These are phyloP conservation scores for Penicillium sp. DNA, from an alignment of 2,329 filamentous ascomycete genomes.

Conservation along the genomic window DNA sequence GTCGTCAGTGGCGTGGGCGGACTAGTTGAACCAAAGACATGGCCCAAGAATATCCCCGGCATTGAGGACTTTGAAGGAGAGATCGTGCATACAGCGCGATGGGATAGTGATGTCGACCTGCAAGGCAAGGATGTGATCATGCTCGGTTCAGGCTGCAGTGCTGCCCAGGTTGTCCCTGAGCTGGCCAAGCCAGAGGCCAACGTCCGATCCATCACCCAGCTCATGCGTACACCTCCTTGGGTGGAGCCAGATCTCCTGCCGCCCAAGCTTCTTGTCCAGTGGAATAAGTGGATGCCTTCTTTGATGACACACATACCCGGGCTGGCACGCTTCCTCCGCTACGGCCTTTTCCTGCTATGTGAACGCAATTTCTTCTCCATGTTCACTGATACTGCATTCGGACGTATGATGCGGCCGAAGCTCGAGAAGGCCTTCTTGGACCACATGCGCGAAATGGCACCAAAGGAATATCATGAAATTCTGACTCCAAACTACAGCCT, in stretches of 20 bases:
- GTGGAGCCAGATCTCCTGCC: constrained; percentile 49
- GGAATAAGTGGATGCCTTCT: constrained; percentile 52
- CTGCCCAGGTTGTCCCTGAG: constrained; percentile 60
- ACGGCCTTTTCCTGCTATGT: constrained; percentile 46
- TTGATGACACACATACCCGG: constrained; percentile 57
- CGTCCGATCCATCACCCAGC: constrained; percentile 61
- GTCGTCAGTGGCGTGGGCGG: constrained; percentile 60
- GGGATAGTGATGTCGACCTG: constrained; percentile 58
- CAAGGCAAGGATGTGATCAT: constrained; percentile 61
- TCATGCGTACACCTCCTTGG: constrained; percentile 64
- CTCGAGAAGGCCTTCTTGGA: constrained; percentile 50
- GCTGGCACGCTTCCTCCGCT: constrained; percentile 52
- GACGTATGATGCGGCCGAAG: constrained; percentile 44
- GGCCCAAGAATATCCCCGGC: constrained; percentile 56
- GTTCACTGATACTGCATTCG: constrained; percentile 29
- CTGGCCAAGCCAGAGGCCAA: constrained; percentile 53
- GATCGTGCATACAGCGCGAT: constrained; percentile 62
- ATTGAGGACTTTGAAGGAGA: constrained; percentile 58
- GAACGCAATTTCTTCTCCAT: constrained; percentile 25
- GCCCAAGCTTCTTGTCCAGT: constrained; percentile 47
- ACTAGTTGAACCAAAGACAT: constrained; percentile 58
- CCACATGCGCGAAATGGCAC: constrained; percentile 55
- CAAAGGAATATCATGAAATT: constrained; percentile 63
- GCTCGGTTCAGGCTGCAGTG: constrained; percentile 62
- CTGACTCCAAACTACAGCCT: constrained; percentile 65